Percentiles rank a stretch among this genome's conserved stretches.
Evolutionary conservation across 2,329 filamentous ascomycete species (phyloP).

Genomic region (Huntiella moniliformis): DNA sequence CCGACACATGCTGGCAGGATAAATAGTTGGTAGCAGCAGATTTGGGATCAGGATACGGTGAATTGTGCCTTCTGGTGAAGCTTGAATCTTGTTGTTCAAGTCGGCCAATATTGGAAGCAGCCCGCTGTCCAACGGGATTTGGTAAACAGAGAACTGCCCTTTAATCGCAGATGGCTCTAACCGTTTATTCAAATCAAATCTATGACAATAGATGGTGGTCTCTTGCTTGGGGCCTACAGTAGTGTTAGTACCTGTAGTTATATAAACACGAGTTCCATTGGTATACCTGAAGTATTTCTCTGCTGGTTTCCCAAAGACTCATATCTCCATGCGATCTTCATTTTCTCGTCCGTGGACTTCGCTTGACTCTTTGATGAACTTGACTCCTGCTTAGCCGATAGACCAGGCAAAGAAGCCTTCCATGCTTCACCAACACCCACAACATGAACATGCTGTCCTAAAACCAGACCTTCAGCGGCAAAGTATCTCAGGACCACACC

Average conservation of each 20-base stretch:
- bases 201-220: conserved; percentile 39
- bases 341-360: conserved; percentile 32
- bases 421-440: conserved; percentile 64
- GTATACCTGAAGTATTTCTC: conserved; percentile 1
- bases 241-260: conserved; percentile 2
- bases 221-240: neutral
- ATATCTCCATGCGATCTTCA: conserved; percentile 99
- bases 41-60: conserved; percentile 75
- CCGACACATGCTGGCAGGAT: conserved; percentile 48
- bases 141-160: conserved; percentile 28
- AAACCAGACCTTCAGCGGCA: conserved; percentile 79
- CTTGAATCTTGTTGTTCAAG: conserved; percentile 35
- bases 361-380: neutral
- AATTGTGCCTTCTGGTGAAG: conserved; percentile 38
- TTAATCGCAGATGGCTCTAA: conserved; percentile 31
- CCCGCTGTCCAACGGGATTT: conserved; percentile 1
- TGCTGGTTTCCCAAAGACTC: conserved; percentile 57
- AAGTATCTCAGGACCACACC: conserved; percentile 73
- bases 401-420: conserved; percentile 65
- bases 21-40: conserved; percentile 71
- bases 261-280: neutral
- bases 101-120: conserved; percentile 38
- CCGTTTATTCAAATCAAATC: conserved; percentile 52
- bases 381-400: conserved; percentile 21
- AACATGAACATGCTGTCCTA: conserved; percentile 76